Evolutionary conservation across 306 rosid genomes (phyloP), one percentile per base, ranked within the genome.

Genomic region (Gastrolobium villosum): DNA sequence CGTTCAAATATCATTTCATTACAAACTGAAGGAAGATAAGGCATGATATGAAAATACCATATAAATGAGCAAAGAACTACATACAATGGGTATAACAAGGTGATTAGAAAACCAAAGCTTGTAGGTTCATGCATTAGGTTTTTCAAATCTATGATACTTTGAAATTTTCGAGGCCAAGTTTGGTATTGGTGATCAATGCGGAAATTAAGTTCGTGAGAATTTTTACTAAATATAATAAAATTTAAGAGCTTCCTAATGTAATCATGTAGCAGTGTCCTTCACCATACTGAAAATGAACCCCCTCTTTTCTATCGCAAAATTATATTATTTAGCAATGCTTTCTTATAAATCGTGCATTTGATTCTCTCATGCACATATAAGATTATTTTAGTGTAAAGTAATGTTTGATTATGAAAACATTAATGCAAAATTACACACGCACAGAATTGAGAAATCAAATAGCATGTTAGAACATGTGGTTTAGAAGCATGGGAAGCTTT

Each of bases 401-500:
- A 34, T 66, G 76, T 66, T 54, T 62, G 7, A 26, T 71, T 57
- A 45, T 37, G 41, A 69, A 39, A 68, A 36, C 70, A 14, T 72
- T 11, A 36, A 66, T 15, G 70, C 60, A 65, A 28, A 72, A 13
- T 37, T 63, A 44, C 30, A 34, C 70, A 56, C 46, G 56, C 4
- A 13, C 9, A 53, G 1, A 48, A 31, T 50, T 56, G 65, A 49
- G 52, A 15, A 54, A 73, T 74, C 36, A 81, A 48, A 76, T 54
- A 71, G 45, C 79, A 56, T 32, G 49, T 77, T 67, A 52, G 69
- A 74, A 91, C 96, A 93, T 94, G 91, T 53, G 82, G 84, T 76
- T 83, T 89, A n/a, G 97, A 89, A 86, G 90, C 88, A 71, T 86
- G 86, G 5, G 79, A 78, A 61, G 62, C 84, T 73, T 74, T 87